These are phyloP conservation scores for Capsicum chinense DNA, from an alignment of 257 asterid species.

Conservation along the genomic window DNA sequence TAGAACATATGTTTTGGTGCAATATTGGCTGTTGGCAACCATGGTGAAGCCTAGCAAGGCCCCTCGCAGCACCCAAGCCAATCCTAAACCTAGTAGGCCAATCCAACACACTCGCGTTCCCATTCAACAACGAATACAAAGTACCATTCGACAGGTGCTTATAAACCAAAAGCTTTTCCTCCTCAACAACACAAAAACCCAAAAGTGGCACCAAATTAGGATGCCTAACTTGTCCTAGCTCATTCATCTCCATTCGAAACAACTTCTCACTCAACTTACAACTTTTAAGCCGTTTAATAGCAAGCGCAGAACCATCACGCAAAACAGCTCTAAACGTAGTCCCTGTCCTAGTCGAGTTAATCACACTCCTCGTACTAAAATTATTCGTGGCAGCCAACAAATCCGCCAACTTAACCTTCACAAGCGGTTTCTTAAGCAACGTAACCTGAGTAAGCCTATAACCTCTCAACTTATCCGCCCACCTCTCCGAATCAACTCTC, in stretches of 20 bases:
- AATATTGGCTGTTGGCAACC: constrained; percentile 87
- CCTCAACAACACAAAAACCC: constrained; percentile 90
- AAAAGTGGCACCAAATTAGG: constrained; percentile 89
- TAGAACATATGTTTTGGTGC: constrained; percentile 85
- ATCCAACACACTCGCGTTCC: constrained; percentile 55
- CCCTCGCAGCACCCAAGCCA: constrained; percentile 82
- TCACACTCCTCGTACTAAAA: constrained; percentile 55
- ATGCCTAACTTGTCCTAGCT: constrained; percentile 90
- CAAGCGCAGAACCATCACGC: constrained; percentile 78
- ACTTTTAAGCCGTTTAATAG: constrained; percentile 62
- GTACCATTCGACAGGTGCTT: constrained; percentile 87
- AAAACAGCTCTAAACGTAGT: constrained; percentile 75
- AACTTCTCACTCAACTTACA: constrained; percentile 78
- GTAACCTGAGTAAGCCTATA: constrained; percentile 80
- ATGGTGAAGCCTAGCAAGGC: constrained; percentile 96
- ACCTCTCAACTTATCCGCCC: constrained; percentile 69
- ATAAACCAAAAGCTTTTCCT: constrained; percentile 89
- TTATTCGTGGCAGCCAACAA: constrained; percentile 69
- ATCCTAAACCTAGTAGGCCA: constrained; percentile 86
- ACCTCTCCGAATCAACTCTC: constrained; percentile 59
- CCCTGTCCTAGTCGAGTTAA: constrained; percentile 77
- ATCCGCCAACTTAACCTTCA: constrained; percentile 83
- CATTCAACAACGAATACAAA: constrained; percentile 55
- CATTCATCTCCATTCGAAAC: constrained; percentile 84
- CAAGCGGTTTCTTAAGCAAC: constrained; percentile 84